A percentile compares a stretch with the other conserved stretches of the same genome.
phyloP scores from a whole-genome alignment of 257 asterid genomes.

The Petunia secreta region DNA sequence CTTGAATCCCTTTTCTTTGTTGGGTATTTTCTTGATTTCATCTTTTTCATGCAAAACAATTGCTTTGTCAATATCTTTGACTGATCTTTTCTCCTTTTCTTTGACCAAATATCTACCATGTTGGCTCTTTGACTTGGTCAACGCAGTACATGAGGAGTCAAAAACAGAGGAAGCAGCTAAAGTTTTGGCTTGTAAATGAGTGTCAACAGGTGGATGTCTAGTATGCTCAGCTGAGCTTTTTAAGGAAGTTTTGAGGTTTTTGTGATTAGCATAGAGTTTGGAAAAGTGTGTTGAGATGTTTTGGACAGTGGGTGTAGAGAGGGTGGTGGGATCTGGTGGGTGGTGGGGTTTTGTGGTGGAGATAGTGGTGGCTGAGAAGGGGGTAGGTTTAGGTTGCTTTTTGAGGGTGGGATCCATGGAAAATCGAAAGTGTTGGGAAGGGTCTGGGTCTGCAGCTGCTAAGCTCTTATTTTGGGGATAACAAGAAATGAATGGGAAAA shows the following conservation, averaged over 20 bases:
- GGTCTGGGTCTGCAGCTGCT: neutral
- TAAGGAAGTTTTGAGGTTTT: slow-evolving; percentile 36
- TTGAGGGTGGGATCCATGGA: slow-evolving; percentile 67
- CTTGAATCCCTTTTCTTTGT: slow-evolving; percentile 33
- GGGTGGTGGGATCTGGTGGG: slow-evolving; percentile 66
- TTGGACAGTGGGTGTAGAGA: slow-evolving; percentile 59
- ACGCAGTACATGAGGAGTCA: slow-evolving; percentile 53
- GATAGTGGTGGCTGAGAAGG: slow-evolving; percentile 41
- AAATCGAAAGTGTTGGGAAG: slow-evolving; percentile 27
- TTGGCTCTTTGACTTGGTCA: slow-evolving; percentile 72
- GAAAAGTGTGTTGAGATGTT: slow-evolving; percentile 76
- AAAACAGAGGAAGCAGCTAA: slow-evolving; percentile 30
- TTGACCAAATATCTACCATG: slow-evolving; percentile 40
- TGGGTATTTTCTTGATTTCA: slow-evolving; percentile 40
- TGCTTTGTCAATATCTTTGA: slow-evolving; percentile 27
- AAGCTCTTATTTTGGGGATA: neutral
- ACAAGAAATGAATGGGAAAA: neutral
- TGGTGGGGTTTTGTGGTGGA: slow-evolving; percentile 40
- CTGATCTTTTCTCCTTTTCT: slow-evolving; percentile 35
- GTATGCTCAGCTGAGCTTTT: slow-evolving; percentile 32
- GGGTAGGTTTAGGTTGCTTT: slow-evolving; percentile 45
- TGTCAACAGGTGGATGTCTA: slow-evolving; percentile 39
- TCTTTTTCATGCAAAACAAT: slow-evolving; percentile 30
- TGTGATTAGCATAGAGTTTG: slow-evolving; percentile 65
- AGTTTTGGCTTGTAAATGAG: slow-evolving; percentile 38